Conservation (phyloP, 257 asterid species). For the Salvia splendens region DNA sequence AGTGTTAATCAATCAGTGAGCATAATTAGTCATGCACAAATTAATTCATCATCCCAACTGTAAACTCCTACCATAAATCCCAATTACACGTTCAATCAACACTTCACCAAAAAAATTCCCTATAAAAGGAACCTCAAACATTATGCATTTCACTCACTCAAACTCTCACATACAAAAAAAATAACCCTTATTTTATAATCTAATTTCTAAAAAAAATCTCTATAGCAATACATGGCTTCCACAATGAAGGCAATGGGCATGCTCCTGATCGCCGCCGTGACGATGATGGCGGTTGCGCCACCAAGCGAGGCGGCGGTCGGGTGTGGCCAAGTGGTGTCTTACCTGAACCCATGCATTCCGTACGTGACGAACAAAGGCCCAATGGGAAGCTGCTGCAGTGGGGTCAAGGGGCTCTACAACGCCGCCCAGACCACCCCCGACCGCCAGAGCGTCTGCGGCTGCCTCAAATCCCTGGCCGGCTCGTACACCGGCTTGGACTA, state of each 20-base stretch:
- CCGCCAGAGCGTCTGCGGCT: slow-evolving; percentile 37
- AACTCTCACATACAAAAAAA: not conserved
- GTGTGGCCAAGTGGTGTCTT: slow-evolving; percentile 26
- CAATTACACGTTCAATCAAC: slow-evolving; percentile 1
- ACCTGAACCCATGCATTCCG: slow-evolving; percentile 26
- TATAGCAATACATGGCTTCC: slow-evolving; percentile 19
- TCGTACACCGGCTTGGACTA: not conserved
- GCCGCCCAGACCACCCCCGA: slow-evolving; percentile 35
- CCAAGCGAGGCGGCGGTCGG: slow-evolving; percentile 27
- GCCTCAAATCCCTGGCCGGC: slow-evolving; percentile 30
- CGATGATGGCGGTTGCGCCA: slow-evolving; percentile 23
- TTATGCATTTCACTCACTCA: not conserved
- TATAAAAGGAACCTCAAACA: slow-evolving; percentile 11
- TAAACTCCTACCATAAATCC: slow-evolving; percentile 8
- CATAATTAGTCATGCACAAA: not conserved
- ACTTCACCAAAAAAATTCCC: not conserved
- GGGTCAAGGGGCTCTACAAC: slow-evolving; percentile 21
- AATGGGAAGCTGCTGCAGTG: slow-evolving; percentile 36
- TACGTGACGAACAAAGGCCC: slow-evolving; percentile 24
- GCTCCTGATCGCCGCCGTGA: slow-evolving; percentile 19
- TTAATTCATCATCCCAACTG: not conserved
- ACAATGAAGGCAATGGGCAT: slow-evolving; percentile 12
- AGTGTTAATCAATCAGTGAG: not conserved
- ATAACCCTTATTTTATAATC: not conserved
- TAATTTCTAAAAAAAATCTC: not conserved